Evolutionary conservation across 2,329 filamentous ascomycete genomes (phyloP), one percentile per base, ranked within the genome.

Genomic region (Colletotrichum noveboracense): DNA sequence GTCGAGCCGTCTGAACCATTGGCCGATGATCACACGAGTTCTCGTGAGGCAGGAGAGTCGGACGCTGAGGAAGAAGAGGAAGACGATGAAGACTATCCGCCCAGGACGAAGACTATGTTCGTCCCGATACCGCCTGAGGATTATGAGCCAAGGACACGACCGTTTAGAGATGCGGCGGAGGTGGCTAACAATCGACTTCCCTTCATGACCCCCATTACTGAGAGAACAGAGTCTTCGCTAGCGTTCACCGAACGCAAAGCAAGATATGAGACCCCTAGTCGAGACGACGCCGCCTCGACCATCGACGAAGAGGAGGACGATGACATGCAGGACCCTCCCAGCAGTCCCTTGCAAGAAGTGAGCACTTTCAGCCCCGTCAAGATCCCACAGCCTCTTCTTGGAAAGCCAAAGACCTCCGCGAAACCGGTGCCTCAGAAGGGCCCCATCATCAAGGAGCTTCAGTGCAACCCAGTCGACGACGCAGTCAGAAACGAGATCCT

Each of bases 171-270:
- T 84, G 92, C 95, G 81, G 90, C 87, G 43, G 91, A 96, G 83
- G 89, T 93, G 84, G 95, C 96, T 75, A 97, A 98, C 81, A 98
- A 96, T 84, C 93, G 96, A 70, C 88, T 98, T 12, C 97, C 96
- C 5, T 99, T 98, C 83, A 98, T 99, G 97, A 99, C 97, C 0
- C 97, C 97, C 2, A 99, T 99, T 78, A 96, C 97, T 2, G 97
- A 99, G 84, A 93, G 95, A 80, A 99, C 97, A 0, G 97, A 99
- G 84, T 94, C 93, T 13, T 98, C 96, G 1, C 86, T 98, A 7
- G 93, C 78, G 65, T 70, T 78, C 60, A 78, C 77, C 38, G 77
- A 74, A 48, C 72, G 71, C n/a, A 77, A 61, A 73, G 72, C 66
- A 65, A 75, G 76, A 73, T 67, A 71, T 75, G 28, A 78, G 71